Percentiles rank a stretch among this genome's conserved stretches.
These are phyloP conservation scores for Thalassiosira hispida DNA, from an alignment of 352 stramenopile genomes.

Conservation along the genomic window DNA sequence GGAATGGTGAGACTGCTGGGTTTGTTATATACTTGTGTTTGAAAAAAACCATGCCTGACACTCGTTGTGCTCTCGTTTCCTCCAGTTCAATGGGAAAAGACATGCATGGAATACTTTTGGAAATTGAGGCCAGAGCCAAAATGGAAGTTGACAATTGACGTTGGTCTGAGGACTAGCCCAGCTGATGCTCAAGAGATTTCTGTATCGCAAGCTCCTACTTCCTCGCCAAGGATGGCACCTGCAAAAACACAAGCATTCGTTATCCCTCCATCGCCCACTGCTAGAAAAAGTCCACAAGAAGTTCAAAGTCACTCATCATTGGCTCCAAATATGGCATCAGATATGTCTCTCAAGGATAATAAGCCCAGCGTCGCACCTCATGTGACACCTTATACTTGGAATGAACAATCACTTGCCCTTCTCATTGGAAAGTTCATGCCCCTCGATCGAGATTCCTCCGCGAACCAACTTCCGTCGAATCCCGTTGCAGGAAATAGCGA, in stretches of 20 bases:
- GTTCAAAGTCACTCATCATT: background rate
- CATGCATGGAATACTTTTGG: slow-evolving; percentile 33
- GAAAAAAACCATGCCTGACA: too few species aligned
- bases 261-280: slow-evolving; percentile 15
- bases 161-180: slow-evolving; percentile 29
- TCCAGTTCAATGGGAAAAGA: slow-evolving; percentile 18
- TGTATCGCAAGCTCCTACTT: background rate
- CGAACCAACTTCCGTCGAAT: background rate
- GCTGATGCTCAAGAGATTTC: background rate
- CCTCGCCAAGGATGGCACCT: background rate
- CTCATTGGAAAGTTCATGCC: slow-evolving; percentile 42
- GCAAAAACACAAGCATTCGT: background rate
- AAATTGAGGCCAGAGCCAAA: slow-evolving; percentile 59
- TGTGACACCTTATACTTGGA: background rate
- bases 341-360: background rate
- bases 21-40: too few species aligned
- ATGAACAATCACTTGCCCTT: slow-evolving; percentile 41
- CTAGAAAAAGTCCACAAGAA: background rate
- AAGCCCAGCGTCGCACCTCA: background rate
- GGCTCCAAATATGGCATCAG: background rate
- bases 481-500: background rate
- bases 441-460: too few species aligned
- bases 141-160: slow-evolving; percentile 75
- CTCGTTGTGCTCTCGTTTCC: too few species aligned
- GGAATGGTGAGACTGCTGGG: background rate